Evolutionary conservation across 495 filamentous ascomycete species (phyloP), one percentile per base, ranked within the genome.

Genomic region (Eremomyces bilateralis): DNA sequence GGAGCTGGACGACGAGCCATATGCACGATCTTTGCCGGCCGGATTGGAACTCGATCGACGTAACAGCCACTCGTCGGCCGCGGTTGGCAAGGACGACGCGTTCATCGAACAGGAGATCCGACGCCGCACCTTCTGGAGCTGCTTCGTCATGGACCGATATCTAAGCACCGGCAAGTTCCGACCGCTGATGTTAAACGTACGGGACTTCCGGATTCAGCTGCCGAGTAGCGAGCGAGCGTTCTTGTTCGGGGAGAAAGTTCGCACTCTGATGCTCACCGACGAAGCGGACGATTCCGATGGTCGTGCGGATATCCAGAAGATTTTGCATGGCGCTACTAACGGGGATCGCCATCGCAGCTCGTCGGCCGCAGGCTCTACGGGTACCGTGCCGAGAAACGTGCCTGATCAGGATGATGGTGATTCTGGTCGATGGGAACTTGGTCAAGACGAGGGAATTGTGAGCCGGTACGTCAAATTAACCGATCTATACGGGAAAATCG

Each of bases 81-180:
- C 44, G 33, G 36, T 45, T 19, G 46, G 42, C 25, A 50, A 52
- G 29, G 28, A 43, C 18, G 65, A 76, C 31, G 57, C 65, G 22
- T 60, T 73, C 22, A 72, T 80, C 24, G 60, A 72, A 4, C 74
- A 74, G 44, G 81, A 91, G 53, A 69, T 81, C 12, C 65, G 70
- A 45, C 67, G 81, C 21, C 71, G 81, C 18, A 85, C 80, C 3
- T 81, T 85, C 50, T 92, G 79, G 64, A 79, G 79, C 36, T 80
- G 78, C 41, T 78, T 84, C 43, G 71, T 85, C 34, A 63, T 90
- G 40, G 81, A 92, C 48, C 67, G 80, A 11, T 75, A 77, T 47
- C 53, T 88, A 21, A 71, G 73, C 34, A 79, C 73, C 44, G 80
- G 80, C 17, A 75, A 78, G 44, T 71, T 73, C 39, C 64, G 79